phyloP scores from a whole-genome alignment of 306 rosid genomes.

The Canavalia gladiata region DNA sequence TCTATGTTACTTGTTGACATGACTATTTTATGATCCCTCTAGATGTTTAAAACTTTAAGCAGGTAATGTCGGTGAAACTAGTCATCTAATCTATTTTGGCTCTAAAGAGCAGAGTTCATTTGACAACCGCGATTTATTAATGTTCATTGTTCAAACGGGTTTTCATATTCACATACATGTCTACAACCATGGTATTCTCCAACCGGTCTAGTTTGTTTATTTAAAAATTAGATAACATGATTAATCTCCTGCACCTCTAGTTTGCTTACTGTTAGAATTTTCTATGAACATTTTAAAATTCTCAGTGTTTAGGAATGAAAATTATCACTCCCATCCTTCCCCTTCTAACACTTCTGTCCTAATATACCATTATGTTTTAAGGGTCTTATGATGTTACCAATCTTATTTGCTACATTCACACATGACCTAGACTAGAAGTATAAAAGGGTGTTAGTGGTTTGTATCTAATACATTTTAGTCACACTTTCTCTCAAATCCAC shows the following conservation, averaged over 20 bases:
- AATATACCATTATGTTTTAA: neutral
- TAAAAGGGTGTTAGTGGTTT: neutral
- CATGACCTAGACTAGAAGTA: neutral
- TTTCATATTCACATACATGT: slow-evolving; percentile 15
- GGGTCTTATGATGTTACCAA: slow-evolving; percentile 1
- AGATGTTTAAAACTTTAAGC: neutral
- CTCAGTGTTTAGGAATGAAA: neutral
- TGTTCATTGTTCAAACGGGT: neutral
- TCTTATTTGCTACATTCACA: neutral
- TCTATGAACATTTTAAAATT: neutral
- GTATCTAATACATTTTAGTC: neutral
- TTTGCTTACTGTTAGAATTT: neutral
- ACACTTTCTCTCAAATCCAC: neutral
- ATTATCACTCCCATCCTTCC: neutral
- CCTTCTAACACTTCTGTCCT: neutral
- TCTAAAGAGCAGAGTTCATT: slow-evolving; percentile 14
- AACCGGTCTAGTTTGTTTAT: slow-evolving; percentile 17
- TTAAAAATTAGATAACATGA: neutral
- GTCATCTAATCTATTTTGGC: neutral
- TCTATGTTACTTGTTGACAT: slow-evolving; percentile 7
- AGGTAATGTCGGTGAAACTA: neutral
- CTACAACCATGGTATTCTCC: slow-evolving; percentile 16
- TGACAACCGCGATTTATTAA: slow-evolving; percentile 9
- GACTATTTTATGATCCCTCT: slow-evolving; percentile 11
- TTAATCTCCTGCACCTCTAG: neutral